Base-by-base conservation (phyloP, 805 yeast genomes). In the Zygosaccharomyces siamensis region DNA sequence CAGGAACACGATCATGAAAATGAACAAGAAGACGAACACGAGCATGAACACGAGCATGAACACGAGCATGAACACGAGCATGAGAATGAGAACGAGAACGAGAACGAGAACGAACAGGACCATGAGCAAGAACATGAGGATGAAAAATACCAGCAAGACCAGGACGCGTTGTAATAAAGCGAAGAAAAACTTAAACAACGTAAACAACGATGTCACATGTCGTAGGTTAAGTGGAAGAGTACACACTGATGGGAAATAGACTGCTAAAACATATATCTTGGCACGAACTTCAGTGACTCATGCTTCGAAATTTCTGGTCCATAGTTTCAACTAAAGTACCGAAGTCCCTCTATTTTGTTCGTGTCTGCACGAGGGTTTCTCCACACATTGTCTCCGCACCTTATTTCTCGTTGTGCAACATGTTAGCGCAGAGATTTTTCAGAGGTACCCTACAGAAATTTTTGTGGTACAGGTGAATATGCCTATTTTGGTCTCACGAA, bases 21-120 rank as follows among this genome's bases (percentile, higher is more conserved):
- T 31, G 43, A 41, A 32, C 43, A 45, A 20, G 45, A 45, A 14
- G 38, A 45, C 12, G 37, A 33, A 14, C 21, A 33, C 10, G 36
- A 31, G 10, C 36, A 31, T 8, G 32, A 20, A 41, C 5, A 41
- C 12, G 32, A 41, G 5, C 35, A 36, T 6, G 37, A 33, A 18
- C 3, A 33, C 7, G 37, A 33, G 2, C 7, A 16, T 10, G 37
- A 33, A 4, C 8, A 31, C 4, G 35, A 40, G 10, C 14, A 20
- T 23, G 28, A 37, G 5, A 27, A 37, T 37, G 40, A 37, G 40
- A 24, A 37, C 1, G 20, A 32, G 12, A 37, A 23, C 23, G 40
- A 39, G n/a, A 46, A 30, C 5, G 28, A 30, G 12, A 45, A 32
- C 21, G 16, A 7, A 14, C 24, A 39, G 3, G 27, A 18, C 8